A percentile compares a stretch with the other conserved stretches of the same genome.
These are phyloP conservation scores for Colletotrichum scovillei DNA, from an alignment of 2,329 filamentous ascomycete species.

Conservation along the genomic window DNA sequence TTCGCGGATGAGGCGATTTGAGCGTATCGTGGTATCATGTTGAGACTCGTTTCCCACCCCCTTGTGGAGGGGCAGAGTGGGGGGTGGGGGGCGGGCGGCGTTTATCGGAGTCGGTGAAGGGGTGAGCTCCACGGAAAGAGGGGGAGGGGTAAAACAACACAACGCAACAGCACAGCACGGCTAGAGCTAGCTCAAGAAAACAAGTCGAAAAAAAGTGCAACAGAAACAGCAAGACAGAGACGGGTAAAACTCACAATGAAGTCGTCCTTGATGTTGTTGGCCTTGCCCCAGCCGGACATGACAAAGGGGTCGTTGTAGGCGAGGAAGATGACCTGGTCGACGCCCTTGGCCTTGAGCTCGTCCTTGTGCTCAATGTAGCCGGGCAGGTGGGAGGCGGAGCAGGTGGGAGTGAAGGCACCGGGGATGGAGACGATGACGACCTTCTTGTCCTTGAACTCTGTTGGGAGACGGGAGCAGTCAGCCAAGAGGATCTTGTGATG, in stretches of 20 bases:
- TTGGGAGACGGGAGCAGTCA: slow-evolving; percentile 47
- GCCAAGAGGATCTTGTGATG: background rate
- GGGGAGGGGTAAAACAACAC: background rate
- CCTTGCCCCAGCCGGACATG: slow-evolving; percentile 92
- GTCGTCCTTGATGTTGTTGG: slow-evolving; percentile 81
- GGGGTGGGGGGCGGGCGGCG: slow-evolving; percentile 1
- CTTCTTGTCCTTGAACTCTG: slow-evolving; percentile 68
- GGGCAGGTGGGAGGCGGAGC: slow-evolving; percentile 83
- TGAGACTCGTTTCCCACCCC: background rate
- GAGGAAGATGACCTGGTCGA: slow-evolving; percentile 84
- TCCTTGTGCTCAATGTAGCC: slow-evolving; percentile 80
- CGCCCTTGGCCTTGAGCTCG: slow-evolving; percentile 81
- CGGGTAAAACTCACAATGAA: slow-evolving; percentile 58
- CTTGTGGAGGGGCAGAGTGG: slow-evolving; percentile 27
- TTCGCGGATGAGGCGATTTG: background rate
- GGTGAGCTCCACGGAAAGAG: slow-evolving; percentile 17
- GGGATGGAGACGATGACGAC: slow-evolving; percentile 66
- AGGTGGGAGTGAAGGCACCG: slow-evolving; percentile 88
- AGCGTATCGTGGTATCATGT: slow-evolving; percentile 13
- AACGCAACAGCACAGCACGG: background rate
- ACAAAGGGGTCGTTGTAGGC: slow-evolving; percentile 88
- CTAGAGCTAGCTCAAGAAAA: background rate
- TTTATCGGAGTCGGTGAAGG: slow-evolving; percentile 32
- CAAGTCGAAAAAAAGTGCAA: background rate
- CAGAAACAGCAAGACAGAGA: background rate